Percentiles rank a stretch among this genome's conserved stretches.
These are phyloP conservation scores for Boechera stricta DNA, from an alignment of 345 rosid species.

Conservation along the genomic window DNA sequence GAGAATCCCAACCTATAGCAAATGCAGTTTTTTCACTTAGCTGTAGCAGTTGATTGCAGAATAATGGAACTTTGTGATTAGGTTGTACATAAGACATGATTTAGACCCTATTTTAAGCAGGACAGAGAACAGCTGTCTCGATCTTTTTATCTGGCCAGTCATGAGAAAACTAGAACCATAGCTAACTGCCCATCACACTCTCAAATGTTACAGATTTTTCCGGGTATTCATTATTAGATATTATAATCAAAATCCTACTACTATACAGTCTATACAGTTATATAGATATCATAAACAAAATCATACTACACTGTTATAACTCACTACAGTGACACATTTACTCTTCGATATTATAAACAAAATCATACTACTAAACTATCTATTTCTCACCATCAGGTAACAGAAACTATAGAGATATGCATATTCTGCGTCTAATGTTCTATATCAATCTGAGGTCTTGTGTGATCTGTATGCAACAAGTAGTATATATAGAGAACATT, in stretches of 20 bases:
- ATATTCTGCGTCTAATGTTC: slow-evolving; percentile 11
- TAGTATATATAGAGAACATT: not conserved
- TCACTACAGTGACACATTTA: not conserved
- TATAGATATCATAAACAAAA: too few relatives aligned
- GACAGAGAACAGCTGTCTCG: slow-evolving; percentile 8
- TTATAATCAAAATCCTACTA: slow-evolving; percentile 2
- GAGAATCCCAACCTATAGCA: slow-evolving; percentile 31
- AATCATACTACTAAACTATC: not conserved
- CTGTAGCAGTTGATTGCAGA: slow-evolving; percentile 9
- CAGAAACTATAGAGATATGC: slow-evolving; percentile 4
- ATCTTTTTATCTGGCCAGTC: slow-evolving; percentile 22
- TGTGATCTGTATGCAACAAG: slow-evolving; percentile 18
- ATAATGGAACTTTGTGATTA: slow-evolving; percentile 10
- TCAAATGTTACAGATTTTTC: not conserved
- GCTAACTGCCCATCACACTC: slow-evolving; percentile 9
- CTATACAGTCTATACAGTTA: not conserved
- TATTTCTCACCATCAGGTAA: slow-evolving; percentile 9
- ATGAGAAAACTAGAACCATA: slow-evolving; percentile 11
- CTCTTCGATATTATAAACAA: too few relatives aligned
- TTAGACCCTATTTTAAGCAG: slow-evolving; percentile 10
- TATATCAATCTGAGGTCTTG: slow-evolving; percentile 3
- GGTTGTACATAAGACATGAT: slow-evolving; percentile 7
- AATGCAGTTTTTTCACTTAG: slow-evolving; percentile 22
- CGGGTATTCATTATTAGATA: not conserved
- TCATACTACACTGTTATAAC: not conserved